Evolutionary conservation across 2,329 filamentous ascomycete genomes (phyloP).

Genomic region (Thielaviopsis euricoi): DNA sequence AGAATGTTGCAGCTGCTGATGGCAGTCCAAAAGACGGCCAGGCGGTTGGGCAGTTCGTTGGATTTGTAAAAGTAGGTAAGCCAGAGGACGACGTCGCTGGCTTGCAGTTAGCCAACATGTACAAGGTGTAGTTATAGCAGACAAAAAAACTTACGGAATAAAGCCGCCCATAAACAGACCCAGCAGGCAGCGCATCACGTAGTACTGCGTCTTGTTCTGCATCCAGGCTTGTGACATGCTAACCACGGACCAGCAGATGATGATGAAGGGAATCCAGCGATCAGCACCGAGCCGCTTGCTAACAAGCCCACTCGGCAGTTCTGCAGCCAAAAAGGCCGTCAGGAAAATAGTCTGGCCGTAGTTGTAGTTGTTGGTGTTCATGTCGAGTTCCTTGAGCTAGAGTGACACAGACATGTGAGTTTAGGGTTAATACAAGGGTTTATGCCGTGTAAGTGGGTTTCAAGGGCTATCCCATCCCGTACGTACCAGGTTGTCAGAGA

Average conservation of each 20-base stretch:
- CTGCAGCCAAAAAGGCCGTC: slow-evolving; percentile 28
- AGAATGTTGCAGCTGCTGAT: slow-evolving; percentile 16
- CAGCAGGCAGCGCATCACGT: slow-evolving; percentile 25
- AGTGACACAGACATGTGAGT: too few species aligned
- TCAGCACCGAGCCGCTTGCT: slow-evolving; percentile 35
- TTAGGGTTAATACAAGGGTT: neutral
- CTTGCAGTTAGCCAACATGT: too few species aligned
- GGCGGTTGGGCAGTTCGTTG: slow-evolving; percentile 17
- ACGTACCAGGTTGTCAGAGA: slow-evolving; percentile 24
- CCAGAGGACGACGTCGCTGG: slow-evolving; percentile 17
- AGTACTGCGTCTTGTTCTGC: slow-evolving; percentile 22
- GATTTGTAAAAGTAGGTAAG: slow-evolving; percentile 20
- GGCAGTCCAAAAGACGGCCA: slow-evolving; percentile 19
- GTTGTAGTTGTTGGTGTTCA: slow-evolving; percentile 30
- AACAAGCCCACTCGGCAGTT: slow-evolving; percentile 31
- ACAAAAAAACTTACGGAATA: slow-evolving; percentile 24
- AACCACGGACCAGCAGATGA: slow-evolving; percentile 25
- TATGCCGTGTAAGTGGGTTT: slow-evolving; percentile 8
- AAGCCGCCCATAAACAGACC: slow-evolving; percentile 34
- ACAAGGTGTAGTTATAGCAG: too few species aligned
- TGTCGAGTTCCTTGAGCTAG: slow-evolving; percentile 23
- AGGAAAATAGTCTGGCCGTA: slow-evolving; percentile 28
- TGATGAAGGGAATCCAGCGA: slow-evolving; percentile 26
- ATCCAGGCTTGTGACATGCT: slow-evolving; percentile 24
- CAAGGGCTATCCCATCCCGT: too few species aligned